Evolutionary conservation across 148 eudicot genomes (phyloP), one percentile per base, ranked within the genome.

Genomic region (Nepenthes mirabilis): DNA sequence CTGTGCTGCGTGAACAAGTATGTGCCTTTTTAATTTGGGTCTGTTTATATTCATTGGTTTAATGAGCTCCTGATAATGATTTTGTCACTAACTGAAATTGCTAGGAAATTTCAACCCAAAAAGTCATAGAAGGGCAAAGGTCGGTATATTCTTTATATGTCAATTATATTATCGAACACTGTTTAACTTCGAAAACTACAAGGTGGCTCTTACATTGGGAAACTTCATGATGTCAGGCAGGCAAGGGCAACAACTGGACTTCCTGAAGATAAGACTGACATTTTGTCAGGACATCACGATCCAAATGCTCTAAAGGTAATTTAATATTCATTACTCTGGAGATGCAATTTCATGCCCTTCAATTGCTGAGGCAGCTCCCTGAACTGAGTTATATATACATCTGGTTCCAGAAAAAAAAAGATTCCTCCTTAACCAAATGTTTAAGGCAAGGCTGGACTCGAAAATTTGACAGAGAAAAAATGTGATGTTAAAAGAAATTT

Each of bases 1-100:
- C 94, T 61, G 84, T 91, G 68, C 69, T 91, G 56, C 94, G 72
- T 66, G 97, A 91, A 72, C 97, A 91, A 77, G 97, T 91, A 87
- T 60, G 66, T 67, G 40, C 11, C 52, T 14, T 52, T 13, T 23
- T 12, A 50, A 66, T 60, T n/a, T 56, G 57, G 47, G 53, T 63
- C 50, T 37, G 34, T 33, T 12, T 57, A 36, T 71, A 47, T 56
- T 36, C 64, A 62, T 56, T 57, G 45, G 65, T 36, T 59, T 47
- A 35, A 55, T 63, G 36, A 47, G 35, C 34, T 33, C 47, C 14
- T 47, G 14, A 34, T 50, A 43, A 73, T 61, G 61, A 11, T 5
- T 61, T 45, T 75, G 57, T 47, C 34, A 48, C 63, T 56, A 59
- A 36, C 14, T 76, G 51, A 33, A 62, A 62, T 56, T 71, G 56